Evolutionary conservation across 345 rosid genomes (phyloP).

Genomic region (Hibiscus mutabilis): DNA sequence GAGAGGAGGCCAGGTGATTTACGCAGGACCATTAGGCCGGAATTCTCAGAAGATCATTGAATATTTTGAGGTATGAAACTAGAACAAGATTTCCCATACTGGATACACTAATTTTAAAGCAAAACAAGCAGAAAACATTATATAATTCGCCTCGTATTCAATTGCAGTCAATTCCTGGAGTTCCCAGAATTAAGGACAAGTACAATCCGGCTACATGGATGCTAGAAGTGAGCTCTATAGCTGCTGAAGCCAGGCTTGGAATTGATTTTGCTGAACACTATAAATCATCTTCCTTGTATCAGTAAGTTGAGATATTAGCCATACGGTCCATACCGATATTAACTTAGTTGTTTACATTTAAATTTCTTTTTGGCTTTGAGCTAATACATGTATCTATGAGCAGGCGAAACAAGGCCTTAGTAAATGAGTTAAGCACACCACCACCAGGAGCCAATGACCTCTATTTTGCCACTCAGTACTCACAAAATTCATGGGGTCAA

Average conservation of each 20-base stretch:
- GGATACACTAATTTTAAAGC: not conserved
- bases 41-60: slow-evolving; percentile 62
- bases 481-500: slow-evolving; percentile 45
- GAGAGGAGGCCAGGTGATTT: slow-evolving; percentile 84
- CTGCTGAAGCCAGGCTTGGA: slow-evolving; percentile 57
- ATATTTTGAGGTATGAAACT: slow-evolving; percentile 60
- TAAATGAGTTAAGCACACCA: slow-evolving; percentile 45
- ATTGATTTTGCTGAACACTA: slow-evolving; percentile 72
- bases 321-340: not conserved
- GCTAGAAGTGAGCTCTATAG: slow-evolving; percentile 82
- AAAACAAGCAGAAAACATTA: not conserved
- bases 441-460: slow-evolving; percentile 40
- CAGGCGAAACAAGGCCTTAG: slow-evolving; percentile 49
- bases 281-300: slow-evolving; percentile 44
- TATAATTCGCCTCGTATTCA: slow-evolving; percentile 1
- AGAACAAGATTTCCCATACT: not conserved
- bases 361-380: not conserved
- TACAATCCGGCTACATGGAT: slow-evolving; percentile 89
- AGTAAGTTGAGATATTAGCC: slow-evolving; percentile 22
- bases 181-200: slow-evolving; percentile 55
- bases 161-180: slow-evolving; percentile 36
- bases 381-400: slow-evolving; percentile 9
- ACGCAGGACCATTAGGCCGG: slow-evolving; percentile 60
- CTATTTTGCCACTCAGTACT: slow-evolving; percentile 38
- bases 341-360: not conserved